Base-by-base conservation (phyloP, 768 basidiomycete species). In the Mycena latifolia region DNA sequence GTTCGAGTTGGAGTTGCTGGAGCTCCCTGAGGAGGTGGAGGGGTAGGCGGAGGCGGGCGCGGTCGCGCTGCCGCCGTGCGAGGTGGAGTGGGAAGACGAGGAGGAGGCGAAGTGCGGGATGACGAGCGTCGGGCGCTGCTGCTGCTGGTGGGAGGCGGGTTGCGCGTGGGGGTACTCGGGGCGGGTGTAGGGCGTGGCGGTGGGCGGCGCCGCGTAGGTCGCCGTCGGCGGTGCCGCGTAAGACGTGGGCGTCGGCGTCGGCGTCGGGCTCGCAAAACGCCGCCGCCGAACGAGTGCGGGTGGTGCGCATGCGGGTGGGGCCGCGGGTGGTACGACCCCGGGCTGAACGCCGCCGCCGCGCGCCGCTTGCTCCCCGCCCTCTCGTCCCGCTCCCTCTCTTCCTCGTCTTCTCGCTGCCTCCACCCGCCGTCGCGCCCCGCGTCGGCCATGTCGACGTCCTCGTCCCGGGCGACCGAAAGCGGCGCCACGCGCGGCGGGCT, bases 311-410 rank as follows among this genome's bases (percentile, higher is more conserved):
- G 48, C 39, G 57, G n/a, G 45, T 24, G 54, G 61, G 53, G 31
- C 48, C 39, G 55, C 22, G 41, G 52, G 63, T 63, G 66, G 20
- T 69, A 66, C 51, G 51, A 54, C 28, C 50, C 31, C 24, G 68
- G 68, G 46, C 68, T 69, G 41, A 69, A 69, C 55, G 68, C 68
- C 7, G 61, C 64, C 29, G 28, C 64, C 25, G 68, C 68, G 15
- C 67, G 54, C 10, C 67, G 47, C 48, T 63, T 69, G 27, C 50
- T 59, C 43, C 64, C 64, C 24, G 33, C 67, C 5, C 31, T 3
- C 39, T n/a, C 31, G 14, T 35, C 7, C 27, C 24, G 18, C 20
- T 63, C 54, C 11, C 37, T 11, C 5, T n/a, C n/a, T n/a, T n/a
- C n/a, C n/a, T n/a, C n/a, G n/a, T n/a, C n/a, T n/a, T n/a, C n/a